phyloP scores from a whole-genome alignment of 441 rosid species.

The Metrosideros polymorpha region DNA sequence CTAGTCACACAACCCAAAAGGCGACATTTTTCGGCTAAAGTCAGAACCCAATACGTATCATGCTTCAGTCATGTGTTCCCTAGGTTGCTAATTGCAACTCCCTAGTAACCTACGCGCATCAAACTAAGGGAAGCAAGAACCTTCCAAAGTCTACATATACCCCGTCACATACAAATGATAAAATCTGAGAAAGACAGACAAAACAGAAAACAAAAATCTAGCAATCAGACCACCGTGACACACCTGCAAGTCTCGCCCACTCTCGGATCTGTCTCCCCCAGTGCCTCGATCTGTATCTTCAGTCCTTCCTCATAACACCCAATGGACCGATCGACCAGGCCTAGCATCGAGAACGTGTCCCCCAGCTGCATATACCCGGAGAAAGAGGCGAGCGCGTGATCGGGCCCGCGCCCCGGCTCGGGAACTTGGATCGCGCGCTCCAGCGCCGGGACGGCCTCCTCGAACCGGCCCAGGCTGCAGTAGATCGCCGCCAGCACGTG shows the following conservation, averaged over 20 bases:
- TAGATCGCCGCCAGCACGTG: constrained; percentile 91
- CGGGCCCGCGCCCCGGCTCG: constrained; percentile 58
- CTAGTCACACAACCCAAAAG: not conserved
- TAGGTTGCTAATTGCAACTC: not conserved
- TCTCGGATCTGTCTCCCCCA: constrained; percentile 91
- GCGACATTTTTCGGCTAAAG: not conserved
- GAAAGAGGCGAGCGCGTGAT: constrained; percentile 89
- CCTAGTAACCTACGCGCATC: not conserved
- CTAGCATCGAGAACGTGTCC: constrained; percentile 90
- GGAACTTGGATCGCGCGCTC: constrained; percentile 79
- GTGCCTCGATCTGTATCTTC: constrained; percentile 85
- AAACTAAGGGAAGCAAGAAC: not conserved
- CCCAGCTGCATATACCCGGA: constrained; percentile 98
- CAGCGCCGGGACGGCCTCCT: constrained; percentile 82
- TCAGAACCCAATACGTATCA: not conserved
- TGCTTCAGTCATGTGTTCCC: not conserved
- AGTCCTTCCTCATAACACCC: constrained; percentile 80
- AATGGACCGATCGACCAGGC: constrained; percentile 82
- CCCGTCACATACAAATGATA: not conserved
- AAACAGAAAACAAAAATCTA: not conserved
- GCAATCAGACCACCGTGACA: not conserved
- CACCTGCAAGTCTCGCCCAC: constrained; percentile 99
- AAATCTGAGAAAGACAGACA: not conserved
- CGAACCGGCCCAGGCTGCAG: constrained; percentile 86
- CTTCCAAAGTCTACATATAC: not conserved